Conservation (phyloP, 257 asterid species). For the Fraxinus anomala region DNA sequence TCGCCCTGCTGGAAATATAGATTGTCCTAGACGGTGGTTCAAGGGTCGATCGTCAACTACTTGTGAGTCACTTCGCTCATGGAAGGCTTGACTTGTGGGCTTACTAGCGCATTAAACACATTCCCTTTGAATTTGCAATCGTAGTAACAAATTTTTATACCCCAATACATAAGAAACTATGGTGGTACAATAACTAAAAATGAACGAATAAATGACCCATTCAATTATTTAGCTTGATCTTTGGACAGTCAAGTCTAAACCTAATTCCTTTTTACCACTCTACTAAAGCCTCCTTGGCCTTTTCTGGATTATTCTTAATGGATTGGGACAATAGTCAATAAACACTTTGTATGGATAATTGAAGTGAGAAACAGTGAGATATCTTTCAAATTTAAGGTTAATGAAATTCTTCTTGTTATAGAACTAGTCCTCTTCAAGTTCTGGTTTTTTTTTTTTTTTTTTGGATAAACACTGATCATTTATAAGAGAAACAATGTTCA, state of each 20-base stretch:
- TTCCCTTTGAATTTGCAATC: background rate
- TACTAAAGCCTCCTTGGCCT: background rate
- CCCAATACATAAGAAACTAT: background rate
- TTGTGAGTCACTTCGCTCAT: background rate
- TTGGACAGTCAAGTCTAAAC: background rate
- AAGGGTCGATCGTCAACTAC: background rate
- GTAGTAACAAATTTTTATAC: no score
- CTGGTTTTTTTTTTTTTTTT: no score
- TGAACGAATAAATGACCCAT: background rate
- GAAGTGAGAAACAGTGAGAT: background rate
- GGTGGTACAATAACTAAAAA: background rate
- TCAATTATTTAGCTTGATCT: background rate
- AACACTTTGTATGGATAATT: background rate
- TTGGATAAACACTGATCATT: background rate
- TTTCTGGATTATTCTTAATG: background rate
- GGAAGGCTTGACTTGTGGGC: background rate
- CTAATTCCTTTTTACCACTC: background rate
- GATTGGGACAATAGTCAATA: constrained; percentile 3
- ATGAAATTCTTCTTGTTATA: background rate
- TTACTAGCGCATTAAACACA: background rate
- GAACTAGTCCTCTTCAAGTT: background rate
- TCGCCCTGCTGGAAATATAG: background rate
- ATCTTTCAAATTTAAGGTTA: background rate
- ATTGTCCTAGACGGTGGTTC: background rate
- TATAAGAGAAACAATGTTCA: background rate